Evolutionary conservation across 73 alveolate species (phyloP), one percentile per base, ranked within the genome.

Genomic region (Breviolum minutum): DNA sequence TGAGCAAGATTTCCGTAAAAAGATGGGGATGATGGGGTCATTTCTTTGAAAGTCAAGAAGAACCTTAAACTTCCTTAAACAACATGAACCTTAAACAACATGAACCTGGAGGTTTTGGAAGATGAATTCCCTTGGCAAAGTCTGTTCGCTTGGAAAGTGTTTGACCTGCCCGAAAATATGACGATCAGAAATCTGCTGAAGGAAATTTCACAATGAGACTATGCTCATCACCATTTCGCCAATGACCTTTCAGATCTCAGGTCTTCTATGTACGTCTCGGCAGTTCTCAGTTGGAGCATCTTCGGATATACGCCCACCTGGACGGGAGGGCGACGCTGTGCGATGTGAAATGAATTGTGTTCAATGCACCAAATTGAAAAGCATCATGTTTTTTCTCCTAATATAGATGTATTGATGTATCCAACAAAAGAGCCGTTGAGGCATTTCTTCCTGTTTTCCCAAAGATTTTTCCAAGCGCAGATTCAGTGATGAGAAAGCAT

Each of bases 181-280:
- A n/a, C n/a, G n/a, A n/a, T n/a, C n/a, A n/a, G n/a, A n/a, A n/a
- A n/a, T n/a, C 12, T 20, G 85, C 60, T 76, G 8, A 22, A 76
- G 85, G 26, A 48, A n/a, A 22, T 24, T 76, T 11, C 60, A n/a
- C 16, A 22, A 11, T 76, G 40, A 48, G 85, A n/a, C 16, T 17
- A 11, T 13, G 11, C 60, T 13, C 16, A 11, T 76, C 40, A 17
- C 60, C 0, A n/a, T 20, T 12, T 11, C 8, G 19, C 17, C 20
- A 62, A 4, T 82, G 48, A 7, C 17, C 32, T 9, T 30, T 60
- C 26, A 29, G 0, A 14, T 14, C n/a, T 30, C 32, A 94, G 99
- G 99, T 94, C 94, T 20, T 94, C 99, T 86, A 94, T 94, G 99
- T 94, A 94, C 48, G 99, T 81, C 48, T 94, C 99, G 40, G 99